Conservation (phyloP, 140 eudicot species). For the Anethum foeniculum region DNA sequence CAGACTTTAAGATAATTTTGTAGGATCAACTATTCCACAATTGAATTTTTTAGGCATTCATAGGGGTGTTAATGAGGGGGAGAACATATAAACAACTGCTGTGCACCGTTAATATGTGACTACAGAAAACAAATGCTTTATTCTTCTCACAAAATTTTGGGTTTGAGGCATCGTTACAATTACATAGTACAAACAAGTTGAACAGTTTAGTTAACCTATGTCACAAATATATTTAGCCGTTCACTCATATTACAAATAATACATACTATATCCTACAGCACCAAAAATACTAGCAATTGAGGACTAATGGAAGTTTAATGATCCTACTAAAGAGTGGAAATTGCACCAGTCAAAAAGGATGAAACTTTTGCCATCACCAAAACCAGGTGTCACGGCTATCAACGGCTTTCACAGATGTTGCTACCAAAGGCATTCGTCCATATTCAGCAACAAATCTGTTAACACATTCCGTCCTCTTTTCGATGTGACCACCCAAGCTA, state of each 20-base stretch:
- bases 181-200: background rate
- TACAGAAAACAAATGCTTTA: background rate
- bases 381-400: slow-evolving; percentile 77
- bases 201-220: background rate
- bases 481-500: slow-evolving; percentile 78
- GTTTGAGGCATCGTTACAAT: background rate
- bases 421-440: slow-evolving; percentile 75
- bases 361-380: slow-evolving; percentile 40
- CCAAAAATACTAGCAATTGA: background rate
- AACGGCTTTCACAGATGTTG: slow-evolving; percentile 69
- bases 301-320: background rate
- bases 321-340: background rate
- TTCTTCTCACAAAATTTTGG: background rate
- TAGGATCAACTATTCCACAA: background rate
- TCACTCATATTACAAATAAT: background rate
- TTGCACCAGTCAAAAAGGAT: slow-evolving; percentile 1
- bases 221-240: background rate
- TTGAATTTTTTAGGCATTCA: background rate
- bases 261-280: background rate
- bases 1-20: background rate
- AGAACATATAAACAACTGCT: background rate
- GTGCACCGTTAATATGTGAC: background rate
- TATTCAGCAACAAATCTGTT: slow-evolving; percentile 61
- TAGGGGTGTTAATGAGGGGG: background rate
- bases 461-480: slow-evolving; percentile 64